Evolutionary conservation across 371 early-diverging fungal genomes (phyloP).

Genomic region (Choanephora cucurbitarum): DNA sequence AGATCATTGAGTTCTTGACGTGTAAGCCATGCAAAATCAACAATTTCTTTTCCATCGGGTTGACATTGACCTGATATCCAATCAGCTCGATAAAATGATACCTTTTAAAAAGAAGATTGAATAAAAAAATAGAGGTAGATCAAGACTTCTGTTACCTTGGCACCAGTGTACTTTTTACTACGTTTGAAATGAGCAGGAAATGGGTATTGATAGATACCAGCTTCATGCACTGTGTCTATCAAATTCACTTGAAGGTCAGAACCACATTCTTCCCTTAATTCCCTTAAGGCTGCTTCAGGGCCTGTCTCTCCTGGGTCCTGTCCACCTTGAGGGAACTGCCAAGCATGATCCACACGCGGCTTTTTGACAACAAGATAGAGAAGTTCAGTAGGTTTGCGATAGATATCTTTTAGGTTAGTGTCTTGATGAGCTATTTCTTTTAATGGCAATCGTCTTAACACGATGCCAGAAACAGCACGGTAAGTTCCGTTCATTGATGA

Average conservation of each 20-base stretch:
- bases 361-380: constrained; percentile 79
- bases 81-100: constrained; percentile 35
- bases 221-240: constrained; percentile 62
- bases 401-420: neutral
- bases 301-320: constrained; percentile 66
- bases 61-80: constrained; percentile 54
- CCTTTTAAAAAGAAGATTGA: constrained; percentile 15
- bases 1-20: constrained; percentile 69
- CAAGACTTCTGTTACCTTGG: too few species aligned
- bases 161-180: constrained; percentile 25
- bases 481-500: constrained; percentile 22
- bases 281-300: constrained; percentile 74
- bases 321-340: constrained; percentile 80
- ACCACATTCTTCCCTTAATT: constrained; percentile 74
- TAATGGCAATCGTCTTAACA: constrained; percentile 15
- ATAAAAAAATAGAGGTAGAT: too few species aligned
- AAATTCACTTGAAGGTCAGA: constrained; percentile 70
- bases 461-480: constrained; percentile 24
- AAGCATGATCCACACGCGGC: constrained; percentile 58
- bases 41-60: constrained; percentile 56
- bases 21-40: constrained; percentile 88
- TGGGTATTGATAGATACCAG: constrained; percentile 63
- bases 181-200: constrained; percentile 43
- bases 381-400: constrained; percentile 19
- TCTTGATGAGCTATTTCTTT: neutral